Evolutionary conservation across 768 basidiomycete genomes (phyloP).

Genomic region (Lepiota subincarnata): DNA sequence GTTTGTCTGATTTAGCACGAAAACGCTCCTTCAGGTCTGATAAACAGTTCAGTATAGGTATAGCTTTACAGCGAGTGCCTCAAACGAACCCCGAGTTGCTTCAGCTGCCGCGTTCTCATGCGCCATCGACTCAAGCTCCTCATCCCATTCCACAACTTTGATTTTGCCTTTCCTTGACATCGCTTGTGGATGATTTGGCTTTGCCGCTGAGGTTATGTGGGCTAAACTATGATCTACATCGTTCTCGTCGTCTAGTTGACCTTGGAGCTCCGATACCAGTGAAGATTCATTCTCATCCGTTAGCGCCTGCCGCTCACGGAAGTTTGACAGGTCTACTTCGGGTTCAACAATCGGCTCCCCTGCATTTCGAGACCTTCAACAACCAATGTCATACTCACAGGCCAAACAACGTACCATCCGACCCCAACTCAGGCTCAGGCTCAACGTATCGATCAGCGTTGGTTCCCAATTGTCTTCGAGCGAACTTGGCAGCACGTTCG

Average conservation of each 20-base stretch:
- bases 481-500: constrained; percentile 47
- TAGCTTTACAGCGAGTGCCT: neutral
- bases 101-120: constrained; percentile 73
- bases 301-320: constrained; percentile 60
- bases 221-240: constrained; percentile 59
- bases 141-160: constrained; percentile 65
- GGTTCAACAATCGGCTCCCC: constrained; percentile 67
- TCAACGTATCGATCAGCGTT: constrained; percentile 77
- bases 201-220: constrained; percentile 39
- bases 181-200: constrained; percentile 8
- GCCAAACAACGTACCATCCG: constrained; percentile 50
- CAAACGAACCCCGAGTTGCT: constrained; percentile 60
- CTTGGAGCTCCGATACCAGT: constrained; percentile 13
- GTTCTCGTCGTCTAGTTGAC: constrained; percentile 43
- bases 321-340: constrained; percentile 66
- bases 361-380: constrained; percentile 17
- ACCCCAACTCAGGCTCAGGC: constrained; percentile 62
- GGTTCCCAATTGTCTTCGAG: constrained; percentile 55
- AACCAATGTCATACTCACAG: neutral
- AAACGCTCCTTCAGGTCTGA: constrained; percentile 60
- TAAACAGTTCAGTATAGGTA: neutral
- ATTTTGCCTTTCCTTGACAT: constrained; percentile 58
- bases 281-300: constrained; percentile 32
- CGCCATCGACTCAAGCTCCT: constrained; percentile 57
- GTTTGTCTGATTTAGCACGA: constrained; percentile 47